phyloP scores from a whole-genome alignment of 2,329 filamentous ascomycete species.

The Plenodomus tracheiphilus region DNA sequence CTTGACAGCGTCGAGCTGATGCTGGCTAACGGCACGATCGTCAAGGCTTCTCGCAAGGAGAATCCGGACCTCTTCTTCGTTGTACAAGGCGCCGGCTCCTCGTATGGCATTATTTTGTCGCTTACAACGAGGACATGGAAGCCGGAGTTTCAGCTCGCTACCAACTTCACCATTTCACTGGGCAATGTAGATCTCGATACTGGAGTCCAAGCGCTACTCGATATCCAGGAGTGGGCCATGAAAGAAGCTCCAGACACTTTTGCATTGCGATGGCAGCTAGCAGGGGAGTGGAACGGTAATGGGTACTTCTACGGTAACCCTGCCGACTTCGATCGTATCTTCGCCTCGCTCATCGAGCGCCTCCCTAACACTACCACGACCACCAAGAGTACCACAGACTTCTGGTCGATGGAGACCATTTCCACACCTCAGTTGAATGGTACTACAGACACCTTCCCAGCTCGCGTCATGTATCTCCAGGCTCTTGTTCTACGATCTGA shows the following conservation, averaged over 20 bases:
- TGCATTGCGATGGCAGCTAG: constrained; percentile 19
- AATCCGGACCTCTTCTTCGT: constrained; percentile 31
- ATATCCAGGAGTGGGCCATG: constrained; percentile 18
- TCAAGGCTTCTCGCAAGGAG: constrained; percentile 18
- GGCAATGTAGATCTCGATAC: constrained; percentile 13
- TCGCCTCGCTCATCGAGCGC: constrained; percentile 13
- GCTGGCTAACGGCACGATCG: constrained; percentile 19
- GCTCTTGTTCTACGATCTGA: constrained; percentile 15
- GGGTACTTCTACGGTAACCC: constrained; percentile 22
- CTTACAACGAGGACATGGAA: constrained; percentile 19
- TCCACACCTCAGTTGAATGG: constrained; percentile 10
- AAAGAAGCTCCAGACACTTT: constrained; percentile 20
- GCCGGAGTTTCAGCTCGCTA: constrained; percentile 10
- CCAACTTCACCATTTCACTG: constrained; percentile 19
- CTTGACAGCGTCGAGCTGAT: constrained; percentile 18
- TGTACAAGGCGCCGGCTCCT: constrained; percentile 18
- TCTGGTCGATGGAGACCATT: constrained; percentile 18
- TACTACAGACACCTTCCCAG: constrained; percentile 11
- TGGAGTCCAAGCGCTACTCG: constrained; percentile 13
- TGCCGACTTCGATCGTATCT: constrained; percentile 14
- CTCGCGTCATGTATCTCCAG: constrained; percentile 19
- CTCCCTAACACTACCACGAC: constrained; percentile 14
- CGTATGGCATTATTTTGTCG: constrained; percentile 17
- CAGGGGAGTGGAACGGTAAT: constrained; percentile 12
- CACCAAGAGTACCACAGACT: constrained; percentile 8